Evolutionary conservation across 805 yeast genomes (phyloP).

Genomic region (Pichia heedii): DNA sequence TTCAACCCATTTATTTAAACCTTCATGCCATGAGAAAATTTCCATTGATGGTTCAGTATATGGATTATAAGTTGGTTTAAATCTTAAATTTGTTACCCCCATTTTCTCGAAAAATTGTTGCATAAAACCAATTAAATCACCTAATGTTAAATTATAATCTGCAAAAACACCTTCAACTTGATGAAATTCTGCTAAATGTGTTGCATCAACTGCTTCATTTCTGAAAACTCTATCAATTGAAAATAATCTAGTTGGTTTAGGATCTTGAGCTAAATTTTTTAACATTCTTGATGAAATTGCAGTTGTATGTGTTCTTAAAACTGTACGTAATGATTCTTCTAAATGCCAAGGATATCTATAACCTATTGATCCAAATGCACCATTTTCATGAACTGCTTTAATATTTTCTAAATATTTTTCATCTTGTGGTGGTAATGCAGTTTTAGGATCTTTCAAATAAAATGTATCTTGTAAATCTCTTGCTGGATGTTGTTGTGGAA

Average conservation of each 20-base stretch:
- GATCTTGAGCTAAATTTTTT: slow-evolving; percentile 77
- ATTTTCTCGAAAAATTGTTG: slow-evolving; percentile 91
- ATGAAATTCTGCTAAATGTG: slow-evolving; percentile 98
- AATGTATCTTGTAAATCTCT: slow-evolving; percentile 98
- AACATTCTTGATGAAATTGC: slow-evolving; percentile 87
- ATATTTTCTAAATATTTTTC: slow-evolving; percentile 67
- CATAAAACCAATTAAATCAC: slow-evolving; percentile 97
- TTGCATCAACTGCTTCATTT: slow-evolving; percentile 99
- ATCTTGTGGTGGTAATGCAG: slow-evolving; percentile 79
- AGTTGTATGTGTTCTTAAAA: slow-evolving; percentile 95
- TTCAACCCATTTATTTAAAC: slow-evolving; percentile 95
- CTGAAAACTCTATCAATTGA: slow-evolving; percentile 98
- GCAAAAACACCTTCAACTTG: slow-evolving; percentile 99
- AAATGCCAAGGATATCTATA: slow-evolving; percentile 97
- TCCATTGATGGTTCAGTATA: slow-evolving; percentile 99
- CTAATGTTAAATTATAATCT: slow-evolving; percentile 88
- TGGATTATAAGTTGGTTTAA: slow-evolving; percentile 98
- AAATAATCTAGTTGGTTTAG: slow-evolving; percentile 84
- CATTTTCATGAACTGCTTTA: slow-evolving; percentile 77
- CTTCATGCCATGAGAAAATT: slow-evolving; percentile 93
- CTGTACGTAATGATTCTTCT: slow-evolving; percentile 84
- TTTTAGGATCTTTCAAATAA: slow-evolving; percentile 86
- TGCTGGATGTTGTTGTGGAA: slow-evolving; percentile 99
- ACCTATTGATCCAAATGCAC: slow-evolving; percentile 91
- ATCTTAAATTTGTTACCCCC: slow-evolving; percentile 94